Conservation (phyloP, 1,284 basidiomycete genomes). For the Apiotrichum gamsii region DNA sequence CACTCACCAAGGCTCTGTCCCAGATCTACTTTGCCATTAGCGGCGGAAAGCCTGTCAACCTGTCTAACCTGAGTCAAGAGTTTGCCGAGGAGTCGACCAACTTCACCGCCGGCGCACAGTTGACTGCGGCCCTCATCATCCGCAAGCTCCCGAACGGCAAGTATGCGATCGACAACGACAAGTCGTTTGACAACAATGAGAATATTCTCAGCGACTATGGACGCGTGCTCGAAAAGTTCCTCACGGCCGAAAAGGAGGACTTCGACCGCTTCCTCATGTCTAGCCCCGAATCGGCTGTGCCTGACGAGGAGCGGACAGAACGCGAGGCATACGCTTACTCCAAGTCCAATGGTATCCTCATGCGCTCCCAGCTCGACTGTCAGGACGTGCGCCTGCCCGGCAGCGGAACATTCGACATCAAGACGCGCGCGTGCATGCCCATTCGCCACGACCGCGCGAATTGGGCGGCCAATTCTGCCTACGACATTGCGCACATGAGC, state of each 20-base stretch:
- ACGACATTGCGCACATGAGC: conserved; percentile 59
- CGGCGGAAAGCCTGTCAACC: conserved; percentile 58
- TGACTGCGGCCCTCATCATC: conserved; percentile 68
- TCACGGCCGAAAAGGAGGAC: conserved; percentile 63
- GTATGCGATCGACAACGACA: conserved; percentile 75
- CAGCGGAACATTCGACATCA: conserved; percentile 89
- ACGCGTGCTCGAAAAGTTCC: conserved; percentile 78
- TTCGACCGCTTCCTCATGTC: conserved; percentile 61
- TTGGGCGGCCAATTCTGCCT: conserved; percentile 72
- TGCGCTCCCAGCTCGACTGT: conserved; percentile 95
- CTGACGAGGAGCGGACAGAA: conserved; percentile 46
- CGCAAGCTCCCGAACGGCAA: conserved; percentile 53
- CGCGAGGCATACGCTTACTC: conserved; percentile 75
- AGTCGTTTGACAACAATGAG: conserved; percentile 50
- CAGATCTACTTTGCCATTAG: conserved; percentile 81
- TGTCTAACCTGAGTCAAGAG: conserved; percentile 54
- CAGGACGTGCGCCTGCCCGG: conserved; percentile 74
- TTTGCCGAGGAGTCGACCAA: conserved; percentile 57
- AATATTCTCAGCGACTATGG: conserved; percentile 82
- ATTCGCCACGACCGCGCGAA: conserved; percentile 84
- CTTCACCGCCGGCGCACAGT: conserved; percentile 74
- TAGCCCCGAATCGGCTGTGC: conserved; percentile 42
- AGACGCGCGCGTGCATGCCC: conserved; percentile 80
- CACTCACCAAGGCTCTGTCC: conserved; percentile 70
- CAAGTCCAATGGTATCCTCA: conserved; percentile 63